Evolutionary conservation across 208 protist species (phyloP), one percentile per base, ranked within the genome.

Genomic region (Porcisia hertigi): DNA sequence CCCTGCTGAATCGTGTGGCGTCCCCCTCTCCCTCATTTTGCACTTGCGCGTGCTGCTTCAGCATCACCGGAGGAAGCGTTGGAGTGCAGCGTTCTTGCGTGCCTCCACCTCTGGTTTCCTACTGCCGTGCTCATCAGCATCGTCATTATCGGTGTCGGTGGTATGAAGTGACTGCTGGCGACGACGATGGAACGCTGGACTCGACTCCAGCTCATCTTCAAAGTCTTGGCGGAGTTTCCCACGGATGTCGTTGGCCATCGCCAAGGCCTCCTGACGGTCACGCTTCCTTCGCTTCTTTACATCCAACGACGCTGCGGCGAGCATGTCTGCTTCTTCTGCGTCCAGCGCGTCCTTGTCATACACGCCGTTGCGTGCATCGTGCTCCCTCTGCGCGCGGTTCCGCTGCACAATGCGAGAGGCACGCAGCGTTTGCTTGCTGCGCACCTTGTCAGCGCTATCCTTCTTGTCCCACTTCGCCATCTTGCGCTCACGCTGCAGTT

Each of bases 391-490:
- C 8, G 86, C 88, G 59, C 93, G 88, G 74, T 79, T 78, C 36
- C 84, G 81, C 83, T 88, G 89, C 49, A 79, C 88, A 52, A 94
- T 89, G 30, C 85, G 86, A 1, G 90, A 94, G 25, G 86, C 83
- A 20, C 93, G 89, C 86, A 96, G 92, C 11, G 84, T 91, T 77
- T 97, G 93, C 80, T 94, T 95, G 75, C 88, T 94, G 55, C 90
- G 88, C 70, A 97, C 89, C 88, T 97, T 97, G 62, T 97, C 93
- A 12, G 87, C 65, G 70, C 77, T 94, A 75, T 94, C 91, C 81
- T 97, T 97, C 87, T 95, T 94, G 74, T 97, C 93, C 93, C 93
- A 97, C 84, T 87, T 87, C 57, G 82, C 83, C 93, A 92, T 94
- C 82, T 97, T 97, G 39, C 81, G 75, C 83, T 97, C 91, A 71